These are phyloP conservation scores for Cladosporium sp. DNA, from an alignment of 2,329 filamentous ascomycete genomes.

Conservation along the genomic window DNA sequence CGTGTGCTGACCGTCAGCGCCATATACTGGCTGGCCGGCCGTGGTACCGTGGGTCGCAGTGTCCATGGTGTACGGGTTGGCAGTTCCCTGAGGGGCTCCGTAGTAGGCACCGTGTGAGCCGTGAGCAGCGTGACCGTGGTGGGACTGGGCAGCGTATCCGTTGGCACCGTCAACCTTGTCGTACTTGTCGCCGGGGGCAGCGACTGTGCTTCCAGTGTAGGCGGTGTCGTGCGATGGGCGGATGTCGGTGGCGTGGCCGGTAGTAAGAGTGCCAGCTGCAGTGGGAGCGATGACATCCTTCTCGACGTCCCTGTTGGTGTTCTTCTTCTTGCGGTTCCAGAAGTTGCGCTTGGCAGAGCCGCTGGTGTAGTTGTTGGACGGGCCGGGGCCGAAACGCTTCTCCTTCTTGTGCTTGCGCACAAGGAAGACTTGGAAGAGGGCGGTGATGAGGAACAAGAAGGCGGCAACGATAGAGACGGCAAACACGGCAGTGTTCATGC, in stretches of 20 bases:
- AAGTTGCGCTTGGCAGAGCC: conserved; percentile 52
- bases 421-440: conserved; percentile 67
- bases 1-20: too few relatives aligned
- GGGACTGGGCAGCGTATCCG: conserved; percentile 22
- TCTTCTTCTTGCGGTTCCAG: conserved; percentile 39
- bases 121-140: conserved; percentile 25
- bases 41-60: neutral
- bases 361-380: conserved; percentile 67
- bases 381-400: conserved; percentile 68
- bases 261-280: conserved; percentile 30
- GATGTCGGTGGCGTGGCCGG: conserved; percentile 35
- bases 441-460: conserved; percentile 75
- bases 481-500: conserved; percentile 73
- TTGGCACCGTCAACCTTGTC: conserved; percentile 31
- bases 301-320: conserved; percentile 44
- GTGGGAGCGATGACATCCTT: conserved; percentile 38
- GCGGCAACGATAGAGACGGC: conserved; percentile 76
- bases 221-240: conserved; percentile 53
- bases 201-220: conserved; percentile 52
- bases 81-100: conserved; percentile 45
- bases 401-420: conserved; percentile 71
- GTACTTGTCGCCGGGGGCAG: conserved; percentile 34
- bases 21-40: too few relatives aligned
- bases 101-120: conserved; percentile 45
- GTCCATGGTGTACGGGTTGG: conserved; percentile 43